Evolutionary conservation across 2,329 filamentous ascomycete species (phyloP), one percentile per base, ranked within the genome.

Genomic region (Exophiala oligosperma): DNA sequence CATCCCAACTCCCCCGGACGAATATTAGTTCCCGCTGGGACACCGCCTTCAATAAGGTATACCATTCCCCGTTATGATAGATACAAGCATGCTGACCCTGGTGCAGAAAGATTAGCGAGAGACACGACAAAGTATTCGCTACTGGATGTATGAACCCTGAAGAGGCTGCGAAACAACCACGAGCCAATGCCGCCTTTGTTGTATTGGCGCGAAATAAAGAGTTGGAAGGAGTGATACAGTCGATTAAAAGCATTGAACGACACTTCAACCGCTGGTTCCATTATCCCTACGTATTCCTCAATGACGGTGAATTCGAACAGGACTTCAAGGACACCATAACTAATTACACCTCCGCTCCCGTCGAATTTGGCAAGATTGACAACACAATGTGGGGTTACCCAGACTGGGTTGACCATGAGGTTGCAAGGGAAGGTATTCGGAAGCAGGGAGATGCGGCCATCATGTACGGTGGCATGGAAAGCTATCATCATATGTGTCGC

Each of bases 201-300:
- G 92, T 99, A 40, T 83, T 99, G 59, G 94, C 94, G 54, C 83
- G 94, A 68, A 97, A 99, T 73, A 95, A 96, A 80, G 94, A 99
- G 77, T 75, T 99, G 64, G 92, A 96, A 0, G 94, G 94, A 60
- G 94, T 99, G 40, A 85, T 99, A 64, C 91, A 97, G 75, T 97
- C 94, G 8, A 84, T 99, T 74, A 97, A 97, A 79, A 97, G 93
- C 44, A 92, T 99, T 66, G 94, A 99, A 79, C 85, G 94, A 68
- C 94, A 99, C 76, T 99, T 99, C 84, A 99, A 99, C 77, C 86
- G 92, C 66, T 99, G 93, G 92, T 99, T 92, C 74, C 86, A 97
- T 75, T 99, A 99, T 74, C 94, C 94, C 26, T 99, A 97, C 72
- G 93, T 97, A 67, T 97, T 99, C 75, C 80, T 99, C 67, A 99